Conservation (phyloP, 1,284 basidiomycete genomes). For the Irpex lacteus region DNA sequence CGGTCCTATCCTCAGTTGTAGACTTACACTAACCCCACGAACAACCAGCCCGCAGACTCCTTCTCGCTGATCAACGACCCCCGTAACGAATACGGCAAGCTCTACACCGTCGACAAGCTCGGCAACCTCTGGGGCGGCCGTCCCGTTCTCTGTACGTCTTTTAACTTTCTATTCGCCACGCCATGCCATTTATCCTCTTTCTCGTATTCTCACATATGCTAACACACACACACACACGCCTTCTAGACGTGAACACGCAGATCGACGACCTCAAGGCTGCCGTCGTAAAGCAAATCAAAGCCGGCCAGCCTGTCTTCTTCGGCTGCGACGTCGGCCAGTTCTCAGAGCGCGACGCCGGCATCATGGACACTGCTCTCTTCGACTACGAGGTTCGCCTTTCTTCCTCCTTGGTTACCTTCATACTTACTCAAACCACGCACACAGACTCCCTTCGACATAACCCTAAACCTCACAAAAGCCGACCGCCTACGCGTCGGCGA, state of each 20-base stretch:
- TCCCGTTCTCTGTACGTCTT: slow-evolving; percentile 78
- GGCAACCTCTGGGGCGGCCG: slow-evolving; percentile 90
- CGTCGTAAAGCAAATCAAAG: slow-evolving; percentile 84
- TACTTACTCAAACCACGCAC: no score
- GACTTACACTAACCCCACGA: neutral
- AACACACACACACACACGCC: no score
- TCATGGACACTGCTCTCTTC: slow-evolving; percentile 86
- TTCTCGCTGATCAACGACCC: slow-evolving; percentile 97
- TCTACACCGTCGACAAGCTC: slow-evolving; percentile 93
- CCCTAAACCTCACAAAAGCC: slow-evolving; percentile 71
- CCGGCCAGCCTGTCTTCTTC: slow-evolving; percentile 91
- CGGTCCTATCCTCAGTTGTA: slow-evolving; percentile 5
- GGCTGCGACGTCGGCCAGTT: slow-evolving; percentile 89
- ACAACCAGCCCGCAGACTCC: slow-evolving; percentile 49
- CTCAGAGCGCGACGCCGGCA: slow-evolving; percentile 65
- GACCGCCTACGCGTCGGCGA: slow-evolving; percentile 83
- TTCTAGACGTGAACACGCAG: slow-evolving; percentile 85
- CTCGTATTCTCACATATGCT: neutral
- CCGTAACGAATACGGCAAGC: slow-evolving; percentile 75
- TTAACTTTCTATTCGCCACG: no score
- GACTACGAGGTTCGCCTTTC: slow-evolving; percentile 67
- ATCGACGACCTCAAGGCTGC: slow-evolving; percentile 78
- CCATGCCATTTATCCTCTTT: no score
- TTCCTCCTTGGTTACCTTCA: no score
- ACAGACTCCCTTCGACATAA: slow-evolving; percentile 49